Evolutionary conservation across 257 asterid species (phyloP).

Genomic region (Nyctanthes arbortristis): DNA sequence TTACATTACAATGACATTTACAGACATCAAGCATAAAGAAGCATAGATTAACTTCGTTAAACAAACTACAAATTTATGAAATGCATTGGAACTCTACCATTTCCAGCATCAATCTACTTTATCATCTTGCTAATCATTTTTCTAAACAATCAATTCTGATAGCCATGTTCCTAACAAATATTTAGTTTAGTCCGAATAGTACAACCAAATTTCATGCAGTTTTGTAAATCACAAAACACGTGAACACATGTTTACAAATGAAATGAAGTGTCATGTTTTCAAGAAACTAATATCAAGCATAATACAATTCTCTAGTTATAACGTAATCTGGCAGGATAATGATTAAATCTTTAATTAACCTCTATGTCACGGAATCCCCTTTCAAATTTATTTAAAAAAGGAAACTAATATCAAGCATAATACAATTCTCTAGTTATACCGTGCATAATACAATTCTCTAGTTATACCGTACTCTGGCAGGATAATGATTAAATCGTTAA

Average conservation of each 20-base stretch:
- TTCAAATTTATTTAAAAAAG: no score
- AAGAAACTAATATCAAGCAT: neutral
- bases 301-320: neutral
- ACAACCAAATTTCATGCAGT: neutral
- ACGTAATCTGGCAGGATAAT: neutral
- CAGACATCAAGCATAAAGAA: slow-evolving; percentile 8
- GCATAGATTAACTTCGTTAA: neutral
- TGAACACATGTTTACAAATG: neutral
- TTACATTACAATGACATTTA: neutral
- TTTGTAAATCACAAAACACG: slow-evolving; percentile 8
- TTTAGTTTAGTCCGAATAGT: neutral
- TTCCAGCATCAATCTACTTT: slow-evolving; percentile 10
- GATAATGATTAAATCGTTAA: no score
- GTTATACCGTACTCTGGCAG: no score
- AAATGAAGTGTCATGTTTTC: neutral
- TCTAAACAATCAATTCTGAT: neutral
- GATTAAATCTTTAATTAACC: no score
- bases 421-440: neutral
- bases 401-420: neutral
- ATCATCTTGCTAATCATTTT: neutral
- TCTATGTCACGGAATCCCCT: no score
- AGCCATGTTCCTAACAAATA: neutral
- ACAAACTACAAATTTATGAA: neutral
- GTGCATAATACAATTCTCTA: no score
- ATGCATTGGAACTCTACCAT: neutral